Evolutionary conservation across 1,284 basidiomycete genomes (phyloP), one percentile per base, ranked within the genome.

Genomic region (Omphalotus olearius): DNA sequence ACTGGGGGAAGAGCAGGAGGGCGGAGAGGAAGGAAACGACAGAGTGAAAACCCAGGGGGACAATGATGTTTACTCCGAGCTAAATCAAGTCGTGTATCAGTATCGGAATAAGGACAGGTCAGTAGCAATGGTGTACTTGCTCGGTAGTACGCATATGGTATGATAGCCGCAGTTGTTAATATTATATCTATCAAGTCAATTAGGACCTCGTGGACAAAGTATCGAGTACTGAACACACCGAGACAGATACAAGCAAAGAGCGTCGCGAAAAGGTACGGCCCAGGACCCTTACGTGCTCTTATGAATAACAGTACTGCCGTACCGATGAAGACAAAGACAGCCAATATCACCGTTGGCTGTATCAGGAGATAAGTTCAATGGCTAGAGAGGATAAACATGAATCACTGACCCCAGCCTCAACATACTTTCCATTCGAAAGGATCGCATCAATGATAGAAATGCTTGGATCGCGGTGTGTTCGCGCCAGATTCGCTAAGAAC

Each of bases 321-420:
- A 1, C 85, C 88, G 5, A 85, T 42, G 58, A 86, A 84, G 3
- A 91, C 71, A 59, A 89, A 91, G 25, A 83, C 66, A 2, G 72
- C 80, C 4, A 84, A 62, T 43, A 91, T 83, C 39, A 83, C 68
- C 2, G 78, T 76, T 0, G 86, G 83, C 70, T 83, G 57, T 20
- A 9, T 41, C 9, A 33, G 13, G 9, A 33, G 30, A 9, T 10
- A 33, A 33, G 13, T 33, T 18, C 46, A 47, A 39, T 18, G 18
- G 25, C 20, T 7, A 20, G 26, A 4, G 14, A 25, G 6, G 16
- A 16, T 13, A 16, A 42, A 4, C 30, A 23, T 9, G 11, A 25
- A n/a, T 18, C 20, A 64, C 79, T 55, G 59, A 83, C 82, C 14
- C 59, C 78, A 11, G 76, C 69, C 67, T 89, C 82, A 14, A 89